Base-by-base conservation (phyloP, 2,329 filamentous ascomycete genomes). In the Raffaelea ambrosiae region DNA sequence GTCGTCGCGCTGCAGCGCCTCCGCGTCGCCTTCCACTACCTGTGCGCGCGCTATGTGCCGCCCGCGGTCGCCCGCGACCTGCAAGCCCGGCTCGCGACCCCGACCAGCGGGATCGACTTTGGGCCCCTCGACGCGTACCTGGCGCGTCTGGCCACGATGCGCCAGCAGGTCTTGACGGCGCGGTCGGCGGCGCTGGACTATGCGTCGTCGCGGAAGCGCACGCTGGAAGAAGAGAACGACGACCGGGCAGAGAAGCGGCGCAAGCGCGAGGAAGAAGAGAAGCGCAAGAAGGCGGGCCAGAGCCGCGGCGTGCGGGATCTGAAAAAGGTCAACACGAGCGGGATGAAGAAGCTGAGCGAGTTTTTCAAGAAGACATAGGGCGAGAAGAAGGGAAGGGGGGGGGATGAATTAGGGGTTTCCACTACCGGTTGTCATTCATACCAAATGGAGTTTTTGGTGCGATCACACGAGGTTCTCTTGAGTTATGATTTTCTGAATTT, bases 311-410 rank as follows among this genome's bases (percentile, higher is more conserved):
- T 96, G 1, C 83, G 82, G 61, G 77, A 90, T 43, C 63, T 98
- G 59, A 86, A 86, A 63, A 98, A 97, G 69, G 91, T 90, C 43
- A 86, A 97, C 66, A 90, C 85, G 0, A 79, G 69, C 20, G 93
- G 93, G 2, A 98, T 98, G 93, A 93, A 86, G 76, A 98, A 97
- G 72, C 78, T 98, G 77, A 95, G 87, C 61, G 79, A 83, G 52
- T 98, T 98, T 68, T 98, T 98, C 65, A 81, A 81, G 51, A 94
- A 91, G 68, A 78, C 77, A 53, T 45, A 40, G 19, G 7, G 13
- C 7, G 26, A 29, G 13, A 29, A 29, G 7, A 29, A 29, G 39
- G 38, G 11, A 18, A 5, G 44, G 4, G 13, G 19, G 7, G 29
- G 22, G 10, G 45, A 29, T 40, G 26, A 7, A 29, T 7, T 29